phyloP scores from a whole-genome alignment of 2,329 filamentous ascomycete genomes.

The Seiridium unicorne region DNA sequence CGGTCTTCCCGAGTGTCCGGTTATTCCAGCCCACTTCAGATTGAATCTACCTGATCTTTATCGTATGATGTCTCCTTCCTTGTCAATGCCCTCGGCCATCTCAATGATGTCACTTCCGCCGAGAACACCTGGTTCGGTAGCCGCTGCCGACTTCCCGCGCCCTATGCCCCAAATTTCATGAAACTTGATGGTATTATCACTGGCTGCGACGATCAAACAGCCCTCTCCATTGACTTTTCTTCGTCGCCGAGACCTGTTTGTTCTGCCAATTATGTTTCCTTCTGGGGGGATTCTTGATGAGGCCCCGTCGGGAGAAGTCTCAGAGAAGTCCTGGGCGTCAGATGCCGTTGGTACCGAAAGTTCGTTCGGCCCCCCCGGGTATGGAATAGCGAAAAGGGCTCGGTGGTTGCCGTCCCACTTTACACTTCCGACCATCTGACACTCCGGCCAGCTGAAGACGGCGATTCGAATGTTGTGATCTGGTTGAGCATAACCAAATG shows the following conservation, averaged over 20 bases:
- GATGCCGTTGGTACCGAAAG: too few species aligned
- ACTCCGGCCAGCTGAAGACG: constrained; percentile 92
- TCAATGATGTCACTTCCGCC: constrained; percentile 86
- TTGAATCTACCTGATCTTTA: constrained; percentile 32
- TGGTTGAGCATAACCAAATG: constrained; percentile 89
- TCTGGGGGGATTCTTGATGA: too few species aligned
- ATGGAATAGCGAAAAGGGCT: constrained; percentile 84
- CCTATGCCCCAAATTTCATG: constrained; percentile 84
- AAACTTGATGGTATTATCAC: constrained; percentile 90
- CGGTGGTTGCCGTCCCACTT: constrained; percentile 79
- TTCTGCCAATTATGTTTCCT: background rate
- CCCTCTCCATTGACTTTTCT: constrained; percentile 58
- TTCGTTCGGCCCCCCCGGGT: constrained; percentile 51
- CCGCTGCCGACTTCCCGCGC: constrained; percentile 50
- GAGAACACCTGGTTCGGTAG: constrained; percentile 58
- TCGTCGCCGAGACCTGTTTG: constrained; percentile 40
- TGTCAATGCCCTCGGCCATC: constrained; percentile 75
- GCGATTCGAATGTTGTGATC: constrained; percentile 88
- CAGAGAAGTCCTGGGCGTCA: too few species aligned
- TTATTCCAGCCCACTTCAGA: too few species aligned
- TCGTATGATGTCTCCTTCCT: constrained; percentile 69
- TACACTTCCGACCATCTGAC: constrained; percentile 79
- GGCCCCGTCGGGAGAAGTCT: too few species aligned
- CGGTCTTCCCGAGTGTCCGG: too few species aligned
- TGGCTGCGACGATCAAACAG: constrained; percentile 87